These are phyloP conservation scores for Pezicula radicicola DNA, from an alignment of 2,329 filamentous ascomycete species.

Conservation along the genomic window DNA sequence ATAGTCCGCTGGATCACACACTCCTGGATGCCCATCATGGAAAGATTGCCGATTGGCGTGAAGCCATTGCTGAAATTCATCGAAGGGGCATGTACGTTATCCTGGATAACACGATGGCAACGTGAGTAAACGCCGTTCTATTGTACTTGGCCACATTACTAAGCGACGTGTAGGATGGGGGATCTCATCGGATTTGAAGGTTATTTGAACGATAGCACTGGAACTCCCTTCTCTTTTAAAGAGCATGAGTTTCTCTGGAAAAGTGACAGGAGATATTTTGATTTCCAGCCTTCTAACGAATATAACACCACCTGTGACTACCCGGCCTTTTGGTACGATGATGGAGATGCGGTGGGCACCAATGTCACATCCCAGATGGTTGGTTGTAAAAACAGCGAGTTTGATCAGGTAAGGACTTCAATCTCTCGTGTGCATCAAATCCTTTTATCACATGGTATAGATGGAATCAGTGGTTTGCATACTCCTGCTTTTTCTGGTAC, in stretches of 20 bases:
- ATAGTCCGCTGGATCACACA: slow-evolving; percentile 58
- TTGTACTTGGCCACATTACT: neutral
- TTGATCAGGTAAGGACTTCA: slow-evolving; percentile 40
- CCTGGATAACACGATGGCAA: slow-evolving; percentile 56
- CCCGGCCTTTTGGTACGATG: slow-evolving; percentile 59
- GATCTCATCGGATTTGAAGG: slow-evolving; percentile 61
- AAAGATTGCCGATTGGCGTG: slow-evolving; percentile 54
- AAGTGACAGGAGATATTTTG: slow-evolving; percentile 48
- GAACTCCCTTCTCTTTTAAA: slow-evolving; percentile 49
- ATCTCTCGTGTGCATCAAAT: neutral
- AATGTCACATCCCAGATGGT: slow-evolving; percentile 43
- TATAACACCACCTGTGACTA: slow-evolving; percentile 54
- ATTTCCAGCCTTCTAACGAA: slow-evolving; percentile 54
- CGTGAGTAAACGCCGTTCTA: too few relatives aligned
- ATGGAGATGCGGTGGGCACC: slow-evolving; percentile 46
- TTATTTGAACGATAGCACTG: slow-evolving; percentile 46
- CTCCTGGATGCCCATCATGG: slow-evolving; percentile 62
- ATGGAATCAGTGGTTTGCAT: too few relatives aligned
- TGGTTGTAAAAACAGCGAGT: slow-evolving; percentile 61
- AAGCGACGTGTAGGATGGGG: slow-evolving; percentile 39
- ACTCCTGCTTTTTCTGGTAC: too few relatives aligned
- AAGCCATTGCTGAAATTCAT: slow-evolving; percentile 58
- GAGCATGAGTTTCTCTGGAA: slow-evolving; percentile 61
- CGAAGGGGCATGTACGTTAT: slow-evolving; percentile 61
- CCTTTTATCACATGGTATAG: too few relatives aligned